Evolutionary conservation across 108 stramenopile species (phyloP).

Genomic region (Skeletonema potamos): DNA sequence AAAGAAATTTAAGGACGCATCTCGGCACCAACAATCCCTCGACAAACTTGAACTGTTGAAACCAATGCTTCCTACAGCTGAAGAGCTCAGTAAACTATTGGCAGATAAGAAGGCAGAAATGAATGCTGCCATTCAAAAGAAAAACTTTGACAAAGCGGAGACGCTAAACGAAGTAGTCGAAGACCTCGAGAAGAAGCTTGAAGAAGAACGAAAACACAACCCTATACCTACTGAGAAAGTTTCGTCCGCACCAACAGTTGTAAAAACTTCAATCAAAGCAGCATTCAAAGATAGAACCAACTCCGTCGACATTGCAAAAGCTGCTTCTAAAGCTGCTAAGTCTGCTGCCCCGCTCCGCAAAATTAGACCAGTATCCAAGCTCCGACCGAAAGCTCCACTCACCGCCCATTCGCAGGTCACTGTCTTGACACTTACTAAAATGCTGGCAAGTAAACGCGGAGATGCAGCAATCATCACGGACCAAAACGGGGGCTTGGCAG

Average conservation of each 20-base stretch:
- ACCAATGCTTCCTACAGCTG: conserved; percentile 53
- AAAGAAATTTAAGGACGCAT: conserved; percentile 75
- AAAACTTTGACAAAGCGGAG: conserved; percentile 71
- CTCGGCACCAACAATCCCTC: conserved; percentile 51
- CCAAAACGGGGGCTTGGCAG: conserved; percentile 64
- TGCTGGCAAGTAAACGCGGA: conserved; percentile 66
- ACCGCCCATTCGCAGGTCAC: conserved; percentile 36
- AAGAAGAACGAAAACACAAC: conserved; percentile 37
- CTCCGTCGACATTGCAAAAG: neutral
- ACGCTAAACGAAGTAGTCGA: conserved; percentile 52
- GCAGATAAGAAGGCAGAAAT: conserved; percentile 47
- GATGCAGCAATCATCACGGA: conserved; percentile 65
- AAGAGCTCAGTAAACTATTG: conserved; percentile 51
- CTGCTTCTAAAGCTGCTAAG: conserved; percentile 13
- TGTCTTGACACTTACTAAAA: conserved; percentile 57
- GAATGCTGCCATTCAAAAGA: conserved; percentile 61
- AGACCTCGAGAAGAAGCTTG: conserved; percentile 50
- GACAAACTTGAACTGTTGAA: conserved; percentile 61
- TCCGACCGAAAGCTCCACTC: conserved; percentile 80
- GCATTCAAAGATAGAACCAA: conserved; percentile 16
- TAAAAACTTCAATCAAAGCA: conserved; percentile 21
- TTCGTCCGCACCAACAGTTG: conserved; percentile 8
- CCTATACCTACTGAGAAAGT: neutral
- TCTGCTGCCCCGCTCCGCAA: conserved; percentile 4
- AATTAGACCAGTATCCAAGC: conserved; percentile 56